phyloP scores from a whole-genome alignment of 768 basidiomycete genomes.

The Pisolithus albus region DNA sequence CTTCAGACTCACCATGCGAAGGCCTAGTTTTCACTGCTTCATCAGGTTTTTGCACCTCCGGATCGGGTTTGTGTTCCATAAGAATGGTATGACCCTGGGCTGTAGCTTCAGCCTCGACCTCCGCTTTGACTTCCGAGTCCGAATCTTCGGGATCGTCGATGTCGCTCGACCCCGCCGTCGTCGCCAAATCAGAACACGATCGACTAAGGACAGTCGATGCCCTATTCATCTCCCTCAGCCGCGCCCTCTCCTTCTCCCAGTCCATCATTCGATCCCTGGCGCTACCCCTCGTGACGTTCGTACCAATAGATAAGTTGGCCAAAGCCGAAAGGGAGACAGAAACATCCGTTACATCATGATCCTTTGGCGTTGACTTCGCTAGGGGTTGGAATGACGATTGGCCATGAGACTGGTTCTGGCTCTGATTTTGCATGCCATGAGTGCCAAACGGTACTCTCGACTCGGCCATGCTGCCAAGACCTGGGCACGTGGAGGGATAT shows the following conservation, averaged over 20 bases:
- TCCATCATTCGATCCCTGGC: constrained; percentile 60
- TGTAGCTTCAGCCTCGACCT: constrained; percentile 20
- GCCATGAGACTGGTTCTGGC: constrained; percentile 1
- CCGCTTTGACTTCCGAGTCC: constrained; percentile 20
- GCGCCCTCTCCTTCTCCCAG: constrained; percentile 68
- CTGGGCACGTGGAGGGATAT: neutral
- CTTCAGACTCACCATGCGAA: neutral
- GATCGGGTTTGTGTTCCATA: constrained; percentile 1
- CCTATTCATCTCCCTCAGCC: constrained; percentile 60
- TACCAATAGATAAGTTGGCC: constrained; percentile 13
- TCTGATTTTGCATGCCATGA: constrained; percentile 4
- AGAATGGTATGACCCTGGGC: constrained; percentile 6
- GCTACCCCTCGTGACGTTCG: constrained; percentile 22
- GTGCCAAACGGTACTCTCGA: neutral
- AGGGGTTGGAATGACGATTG: neutral
- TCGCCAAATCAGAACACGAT: constrained; percentile 5
- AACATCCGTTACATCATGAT: constrained; percentile 4
- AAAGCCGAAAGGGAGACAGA: constrained; percentile 7
- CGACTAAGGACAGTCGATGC: constrained; percentile 17
- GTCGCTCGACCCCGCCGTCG: neutral
- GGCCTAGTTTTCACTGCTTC: constrained; percentile 1
- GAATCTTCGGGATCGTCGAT: constrained; percentile 20
- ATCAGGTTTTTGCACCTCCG: neutral
- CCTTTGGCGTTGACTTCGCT: constrained; percentile 13
- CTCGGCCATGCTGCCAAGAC: constrained; percentile 5